Percentiles rank a stretch among this genome's conserved stretches.
Evolutionary conservation across 208 protist species (phyloP).

Genomic region (Trypanosoma cruzi): DNA sequence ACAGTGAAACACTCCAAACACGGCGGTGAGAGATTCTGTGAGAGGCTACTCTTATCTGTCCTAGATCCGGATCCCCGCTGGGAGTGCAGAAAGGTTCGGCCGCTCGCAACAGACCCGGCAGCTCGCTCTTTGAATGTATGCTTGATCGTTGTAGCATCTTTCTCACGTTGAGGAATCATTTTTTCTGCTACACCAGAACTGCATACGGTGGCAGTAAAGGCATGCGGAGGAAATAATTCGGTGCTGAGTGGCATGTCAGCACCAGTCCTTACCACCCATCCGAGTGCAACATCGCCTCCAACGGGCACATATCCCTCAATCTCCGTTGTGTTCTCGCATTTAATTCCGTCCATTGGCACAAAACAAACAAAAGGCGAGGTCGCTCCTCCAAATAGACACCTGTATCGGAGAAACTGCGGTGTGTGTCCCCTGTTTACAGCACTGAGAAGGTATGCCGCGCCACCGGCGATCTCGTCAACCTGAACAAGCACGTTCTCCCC

Average conservation of each 20-base stretch:
- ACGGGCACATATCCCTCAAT: conserved; percentile 13
- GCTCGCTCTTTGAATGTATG: background rate
- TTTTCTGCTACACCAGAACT: background rate
- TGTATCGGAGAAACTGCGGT: conserved; percentile 1
- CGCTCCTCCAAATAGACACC: background rate
- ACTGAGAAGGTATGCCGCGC: conserved; percentile 7
- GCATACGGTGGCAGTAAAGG: background rate
- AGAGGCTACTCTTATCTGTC: background rate
- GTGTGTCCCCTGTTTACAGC: conserved; percentile 8
- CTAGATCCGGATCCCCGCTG: background rate
- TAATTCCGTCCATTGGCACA: conserved; percentile 13
- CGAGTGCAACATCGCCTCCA: conserved; percentile 11
- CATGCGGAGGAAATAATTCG: background rate
- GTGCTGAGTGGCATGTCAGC: background rate
- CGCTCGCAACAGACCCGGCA: background rate
- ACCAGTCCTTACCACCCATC: conserved; percentile 2
- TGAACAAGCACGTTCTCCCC: background rate
- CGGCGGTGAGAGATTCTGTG: no score
- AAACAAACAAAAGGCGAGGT: background rate
- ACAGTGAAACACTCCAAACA: background rate
- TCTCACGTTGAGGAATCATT: background rate
- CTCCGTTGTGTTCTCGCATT: background rate
- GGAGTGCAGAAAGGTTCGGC: background rate
- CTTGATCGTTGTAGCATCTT: background rate
- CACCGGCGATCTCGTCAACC: conserved; percentile 7